A percentile compares a stretch with the other conserved stretches of the same genome.
phyloP scores from a whole-genome alignment of 2,329 filamentous ascomycete species.

The Tolypocladium sp. region DNA sequence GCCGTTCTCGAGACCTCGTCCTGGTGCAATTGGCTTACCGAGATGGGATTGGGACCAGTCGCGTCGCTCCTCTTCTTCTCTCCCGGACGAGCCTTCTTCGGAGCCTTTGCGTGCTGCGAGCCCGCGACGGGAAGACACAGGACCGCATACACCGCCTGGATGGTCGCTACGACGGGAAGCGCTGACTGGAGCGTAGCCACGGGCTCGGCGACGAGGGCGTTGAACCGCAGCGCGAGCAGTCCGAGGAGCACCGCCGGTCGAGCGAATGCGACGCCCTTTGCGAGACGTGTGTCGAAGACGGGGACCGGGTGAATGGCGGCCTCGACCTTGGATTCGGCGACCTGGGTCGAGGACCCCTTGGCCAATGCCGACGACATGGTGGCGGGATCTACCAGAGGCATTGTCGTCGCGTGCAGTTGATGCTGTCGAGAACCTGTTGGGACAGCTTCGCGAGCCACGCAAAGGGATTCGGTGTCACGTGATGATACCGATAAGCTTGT shows the following conservation, averaged over 20 bases:
- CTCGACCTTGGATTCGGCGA: slow-evolving; percentile 17
- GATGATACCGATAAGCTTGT: neutral
- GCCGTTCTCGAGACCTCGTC: neutral
- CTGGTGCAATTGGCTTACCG: slow-evolving; percentile 27
- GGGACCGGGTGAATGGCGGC: slow-evolving; percentile 25
- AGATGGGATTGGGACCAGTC: slow-evolving; percentile 32
- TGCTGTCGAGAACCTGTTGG: neutral
- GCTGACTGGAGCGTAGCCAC: slow-evolving; percentile 51
- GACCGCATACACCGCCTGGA: slow-evolving; percentile 57
- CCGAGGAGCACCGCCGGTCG: slow-evolving; percentile 61
- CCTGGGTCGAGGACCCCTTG: slow-evolving; percentile 19
- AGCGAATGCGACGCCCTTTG: slow-evolving; percentile 48
- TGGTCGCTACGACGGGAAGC: slow-evolving; percentile 50
- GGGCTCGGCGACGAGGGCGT: slow-evolving; percentile 60
- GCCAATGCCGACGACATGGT: slow-evolving; percentile 28
- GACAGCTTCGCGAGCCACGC: neutral
- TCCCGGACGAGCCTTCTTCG: slow-evolving; percentile 42
- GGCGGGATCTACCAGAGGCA: slow-evolving; percentile 23
- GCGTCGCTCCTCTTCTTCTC: slow-evolving; percentile 43
- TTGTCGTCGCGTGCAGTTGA: neutral
- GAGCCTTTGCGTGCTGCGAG: slow-evolving; percentile 26
- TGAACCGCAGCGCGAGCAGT: slow-evolving; percentile 55
- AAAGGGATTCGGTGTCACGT: neutral
- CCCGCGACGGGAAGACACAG: slow-evolving; percentile 55
- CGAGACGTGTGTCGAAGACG: slow-evolving; percentile 25